Base-by-base conservation (phyloP, 1,284 basidiomycete species). In the Leccinum solheimii region DNA sequence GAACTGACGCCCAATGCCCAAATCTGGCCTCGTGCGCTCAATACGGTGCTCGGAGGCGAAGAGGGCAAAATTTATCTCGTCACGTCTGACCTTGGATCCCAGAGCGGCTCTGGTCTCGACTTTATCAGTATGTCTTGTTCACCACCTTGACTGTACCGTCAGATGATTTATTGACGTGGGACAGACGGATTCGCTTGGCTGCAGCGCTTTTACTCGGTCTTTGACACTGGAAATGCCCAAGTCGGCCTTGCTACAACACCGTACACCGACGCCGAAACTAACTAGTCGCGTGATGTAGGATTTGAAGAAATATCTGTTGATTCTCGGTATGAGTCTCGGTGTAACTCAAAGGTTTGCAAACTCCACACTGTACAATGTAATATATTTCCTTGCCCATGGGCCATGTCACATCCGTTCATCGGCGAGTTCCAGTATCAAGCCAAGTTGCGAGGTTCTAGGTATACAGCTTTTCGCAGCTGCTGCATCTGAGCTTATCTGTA, bases 1-100 rank as follows among this genome's bases (percentile, higher is more conserved):
- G 78, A 80, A 66, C 61, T 83, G 53, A 80, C 79, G 8, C 67
- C 77, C 5, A 79, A 82, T 64, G 81, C 81, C 10, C 81, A 83
- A 71, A 78, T 81, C 65, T 82, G 82, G 81, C 81, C 81, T 5
- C 78, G 80, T 61, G 61, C 70, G 23, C 73, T 79, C 57, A 83
- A 83, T 69, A 63, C 70, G 5, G 59, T 66, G 34, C 67, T 83
- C 40, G 80, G 81, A 56, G 81, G 81, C n/a, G 61, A 73, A 34
- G 63, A 67, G 10, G 66, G 64, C 67, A 66, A 68, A 59, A 79
- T 80, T 67, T 83, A 83, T 64, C 75, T 82, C 62, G 70, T 83
- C 63, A 70, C 75, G 8, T 72, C 75, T 19, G 79, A 82, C 68
- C 62, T 80, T 26, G 76, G 78, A 54, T 52, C 52, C 6, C 23